Conservation (phyloP, 148 eudicot species). For the Camellia granthamiana region DNA sequence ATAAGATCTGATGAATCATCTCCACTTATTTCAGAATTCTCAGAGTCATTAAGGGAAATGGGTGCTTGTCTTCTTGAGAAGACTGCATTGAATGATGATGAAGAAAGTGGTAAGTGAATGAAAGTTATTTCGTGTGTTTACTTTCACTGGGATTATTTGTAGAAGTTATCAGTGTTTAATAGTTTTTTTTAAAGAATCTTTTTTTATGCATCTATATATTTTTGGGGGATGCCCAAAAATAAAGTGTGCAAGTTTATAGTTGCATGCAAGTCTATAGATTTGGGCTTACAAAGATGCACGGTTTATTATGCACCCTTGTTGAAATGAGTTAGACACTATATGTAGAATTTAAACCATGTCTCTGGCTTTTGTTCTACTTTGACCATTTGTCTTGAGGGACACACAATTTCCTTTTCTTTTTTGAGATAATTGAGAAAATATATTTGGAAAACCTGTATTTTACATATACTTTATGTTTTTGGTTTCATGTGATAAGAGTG, state of each 20-base stretch:
- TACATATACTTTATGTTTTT: background rate
- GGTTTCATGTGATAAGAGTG: background rate
- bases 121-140: background rate
- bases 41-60: conserved; percentile 92
- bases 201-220: background rate
- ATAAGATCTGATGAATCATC: background rate
- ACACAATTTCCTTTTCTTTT: background rate
- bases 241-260: background rate
- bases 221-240: background rate
- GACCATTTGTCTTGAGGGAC: background rate
- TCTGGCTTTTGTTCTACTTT: background rate
- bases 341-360: background rate
- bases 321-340: background rate
- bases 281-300: background rate
- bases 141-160: background rate
- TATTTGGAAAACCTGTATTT: background rate
- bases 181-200: background rate
- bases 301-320: background rate
- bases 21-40: conserved; percentile 60
- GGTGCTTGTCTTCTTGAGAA: conserved; percentile 96
- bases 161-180: background rate
- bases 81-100: conserved; percentile 87
- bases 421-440: background rate
- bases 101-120: conserved; percentile 69
- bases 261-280: background rate